A percentile compares a stretch with the other conserved stretches of the same genome.
Evolutionary conservation across 257 asterid genomes (phyloP).

Genomic region (Capsicum pubescens): DNA sequence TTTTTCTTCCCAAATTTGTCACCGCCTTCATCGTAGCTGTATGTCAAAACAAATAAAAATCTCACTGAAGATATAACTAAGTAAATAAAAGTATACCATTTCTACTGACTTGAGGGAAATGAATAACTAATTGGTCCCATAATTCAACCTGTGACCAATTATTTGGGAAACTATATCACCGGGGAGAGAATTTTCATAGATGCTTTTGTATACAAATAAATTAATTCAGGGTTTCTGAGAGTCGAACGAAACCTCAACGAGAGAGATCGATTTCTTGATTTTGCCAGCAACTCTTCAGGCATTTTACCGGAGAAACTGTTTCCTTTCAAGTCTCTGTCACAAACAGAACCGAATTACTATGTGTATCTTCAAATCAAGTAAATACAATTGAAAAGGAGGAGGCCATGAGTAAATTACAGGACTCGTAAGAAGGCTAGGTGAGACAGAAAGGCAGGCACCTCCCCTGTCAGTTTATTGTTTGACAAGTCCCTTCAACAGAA

Average conservation of each 20-base stretch:
- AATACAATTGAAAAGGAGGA: background rate
- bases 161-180: no score
- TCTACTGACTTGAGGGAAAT: background rate
- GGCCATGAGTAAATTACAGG: conserved; percentile 32
- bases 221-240: background rate
- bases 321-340: conserved; percentile 32
- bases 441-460: conserved; percentile 34
- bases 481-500: conserved; percentile 34
- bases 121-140: background rate
- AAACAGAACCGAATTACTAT: background rate
- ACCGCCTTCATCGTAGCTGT: background rate
- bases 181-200: background rate
- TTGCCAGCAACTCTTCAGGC: conserved; percentile 27
- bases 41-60: background rate
- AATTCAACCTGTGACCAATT: no score
- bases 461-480: conserved; percentile 29
- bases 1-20: background rate
- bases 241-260: conserved; percentile 3
- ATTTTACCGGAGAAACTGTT: conserved; percentile 28
- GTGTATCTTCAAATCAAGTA: background rate
- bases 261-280: conserved; percentile 18
- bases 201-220: background rate
- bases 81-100: background rate
- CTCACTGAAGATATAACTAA: background rate
- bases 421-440: conserved; percentile 14